Evolutionary conservation across 768 basidiomycete species (phyloP).

Genomic region (Exidia glandulosa): DNA sequence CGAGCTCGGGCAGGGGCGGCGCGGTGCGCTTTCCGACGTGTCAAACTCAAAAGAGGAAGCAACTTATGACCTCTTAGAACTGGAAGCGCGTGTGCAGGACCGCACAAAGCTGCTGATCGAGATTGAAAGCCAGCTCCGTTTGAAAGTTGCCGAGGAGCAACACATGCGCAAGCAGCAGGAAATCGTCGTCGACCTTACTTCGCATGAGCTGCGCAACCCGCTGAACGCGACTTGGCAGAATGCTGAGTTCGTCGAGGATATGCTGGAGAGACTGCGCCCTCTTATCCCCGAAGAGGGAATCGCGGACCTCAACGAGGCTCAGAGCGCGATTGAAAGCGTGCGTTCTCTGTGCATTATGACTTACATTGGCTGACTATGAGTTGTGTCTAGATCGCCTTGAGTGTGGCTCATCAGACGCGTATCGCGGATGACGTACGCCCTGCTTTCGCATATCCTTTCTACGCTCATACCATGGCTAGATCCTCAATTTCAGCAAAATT

Average conservation of each 20-base stretch:
- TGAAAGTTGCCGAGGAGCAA: background rate
- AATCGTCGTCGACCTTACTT: background rate
- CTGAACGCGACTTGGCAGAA: background rate
- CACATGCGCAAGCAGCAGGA: background rate
- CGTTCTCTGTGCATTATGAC: background rate
- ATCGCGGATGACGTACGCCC: background rate
- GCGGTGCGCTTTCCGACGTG: no score
- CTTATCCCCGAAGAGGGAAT: background rate
- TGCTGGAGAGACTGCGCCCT: background rate
- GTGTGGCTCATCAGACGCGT: background rate
- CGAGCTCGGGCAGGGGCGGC: background rate
- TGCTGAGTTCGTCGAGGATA: background rate
- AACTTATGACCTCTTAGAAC: background rate
- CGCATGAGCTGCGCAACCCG: background rate
- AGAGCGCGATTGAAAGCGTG: background rate
- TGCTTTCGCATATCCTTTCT: background rate
- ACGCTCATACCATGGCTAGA: background rate
- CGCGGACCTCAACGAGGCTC: background rate
- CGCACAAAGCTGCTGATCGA: background rate
- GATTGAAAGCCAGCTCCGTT: background rate
- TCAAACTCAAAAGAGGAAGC: no score
- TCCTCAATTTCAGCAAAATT: background rate
- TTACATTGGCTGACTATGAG: background rate
- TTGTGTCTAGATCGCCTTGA: background rate
- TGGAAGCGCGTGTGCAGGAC: background rate